Percentiles rank a stretch among this genome's conserved stretches.
Conservation (phyloP, 352 stramenopile genomes). For the Phytopythium cucurbitacearum region DNA sequence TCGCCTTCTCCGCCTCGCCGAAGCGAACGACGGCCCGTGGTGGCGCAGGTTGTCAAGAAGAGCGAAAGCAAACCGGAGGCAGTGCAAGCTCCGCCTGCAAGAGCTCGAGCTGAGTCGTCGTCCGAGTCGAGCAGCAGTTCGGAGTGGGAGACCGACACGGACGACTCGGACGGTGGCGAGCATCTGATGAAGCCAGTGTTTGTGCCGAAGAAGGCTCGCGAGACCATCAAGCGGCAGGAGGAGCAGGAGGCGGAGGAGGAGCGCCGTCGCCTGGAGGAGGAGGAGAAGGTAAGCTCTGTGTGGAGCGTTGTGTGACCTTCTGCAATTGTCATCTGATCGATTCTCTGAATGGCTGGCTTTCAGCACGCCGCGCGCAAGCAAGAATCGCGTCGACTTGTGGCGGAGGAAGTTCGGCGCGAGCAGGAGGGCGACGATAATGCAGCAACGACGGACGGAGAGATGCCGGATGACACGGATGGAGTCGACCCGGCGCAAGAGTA, state of each 20-base stretch:
- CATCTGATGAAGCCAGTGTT: conserved; percentile 90
- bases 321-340: background rate
- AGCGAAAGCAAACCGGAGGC: conserved; percentile 4
- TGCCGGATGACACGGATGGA: conserved; percentile 88
- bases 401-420: conserved; percentile 68
- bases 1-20: background rate
- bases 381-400: conserved; percentile 72
- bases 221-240: conserved; percentile 80
- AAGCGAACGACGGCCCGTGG: conserved; percentile 18
- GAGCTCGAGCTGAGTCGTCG: conserved; percentile 17
- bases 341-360: background rate
- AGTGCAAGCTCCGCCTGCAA: background rate
- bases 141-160: conserved; percentile 81
- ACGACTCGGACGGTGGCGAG: conserved; percentile 65
- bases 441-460: conserved; percentile 74
- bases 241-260: conserved; percentile 74
- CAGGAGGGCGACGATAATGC: conserved; percentile 37
- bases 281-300: conserved; percentile 32
- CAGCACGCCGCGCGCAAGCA: conserved; percentile 50
- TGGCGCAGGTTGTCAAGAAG: conserved; percentile 35
- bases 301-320: background rate
- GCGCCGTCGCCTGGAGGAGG: conserved; percentile 41
- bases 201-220: conserved; percentile 86
- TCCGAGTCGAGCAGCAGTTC: conserved; percentile 49
- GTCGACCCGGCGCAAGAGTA: conserved; percentile 90